Conservation (phyloP, 768 basidiomycete species). For the Collybia mongolica region DNA sequence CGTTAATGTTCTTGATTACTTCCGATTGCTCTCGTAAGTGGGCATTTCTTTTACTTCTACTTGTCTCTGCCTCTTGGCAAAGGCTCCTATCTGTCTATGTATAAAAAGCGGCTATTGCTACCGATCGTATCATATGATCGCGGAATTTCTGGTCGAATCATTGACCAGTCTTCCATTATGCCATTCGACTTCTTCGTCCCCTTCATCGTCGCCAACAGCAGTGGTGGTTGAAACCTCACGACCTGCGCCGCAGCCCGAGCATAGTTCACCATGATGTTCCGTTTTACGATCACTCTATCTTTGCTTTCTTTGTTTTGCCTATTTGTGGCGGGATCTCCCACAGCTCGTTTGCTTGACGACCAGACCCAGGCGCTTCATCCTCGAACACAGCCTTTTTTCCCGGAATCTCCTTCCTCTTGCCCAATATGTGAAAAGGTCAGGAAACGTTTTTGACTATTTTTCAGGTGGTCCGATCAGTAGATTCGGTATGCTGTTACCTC, state of each 20-base stretch:
- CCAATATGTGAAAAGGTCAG: slow-evolving; percentile 51
- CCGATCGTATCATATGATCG: too few relatives aligned
- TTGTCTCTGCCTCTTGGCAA: too few relatives aligned
- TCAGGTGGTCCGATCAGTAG: not conserved
- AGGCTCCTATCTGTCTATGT: too few relatives aligned
- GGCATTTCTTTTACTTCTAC: too few relatives aligned
- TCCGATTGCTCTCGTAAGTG: too few relatives aligned
- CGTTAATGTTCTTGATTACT: too few relatives aligned
- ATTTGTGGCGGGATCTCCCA: slow-evolving; percentile 19
- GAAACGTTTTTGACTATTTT: not conserved
- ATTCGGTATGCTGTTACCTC: not conserved
- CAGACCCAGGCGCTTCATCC: slow-evolving; percentile 10
- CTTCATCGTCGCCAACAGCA: not conserved
- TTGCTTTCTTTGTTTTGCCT: slow-evolving; percentile 19
- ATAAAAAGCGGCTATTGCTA: too few relatives aligned
- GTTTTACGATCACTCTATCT: slow-evolving; percentile 20
- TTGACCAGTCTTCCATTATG: too few relatives aligned
- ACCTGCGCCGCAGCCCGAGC: not conserved
- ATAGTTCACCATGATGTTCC: slow-evolving; percentile 15
- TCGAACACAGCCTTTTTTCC: slow-evolving; percentile 46
- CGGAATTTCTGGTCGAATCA: too few relatives aligned
- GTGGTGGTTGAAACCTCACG: not conserved
- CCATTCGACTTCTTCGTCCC: too few relatives aligned
- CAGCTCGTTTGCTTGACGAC: slow-evolving; percentile 2
- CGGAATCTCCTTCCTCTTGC: slow-evolving; percentile 54